These are phyloP conservation scores for Moricandia arvensis DNA, from an alignment of 345 rosid species.

Conservation along the genomic window DNA sequence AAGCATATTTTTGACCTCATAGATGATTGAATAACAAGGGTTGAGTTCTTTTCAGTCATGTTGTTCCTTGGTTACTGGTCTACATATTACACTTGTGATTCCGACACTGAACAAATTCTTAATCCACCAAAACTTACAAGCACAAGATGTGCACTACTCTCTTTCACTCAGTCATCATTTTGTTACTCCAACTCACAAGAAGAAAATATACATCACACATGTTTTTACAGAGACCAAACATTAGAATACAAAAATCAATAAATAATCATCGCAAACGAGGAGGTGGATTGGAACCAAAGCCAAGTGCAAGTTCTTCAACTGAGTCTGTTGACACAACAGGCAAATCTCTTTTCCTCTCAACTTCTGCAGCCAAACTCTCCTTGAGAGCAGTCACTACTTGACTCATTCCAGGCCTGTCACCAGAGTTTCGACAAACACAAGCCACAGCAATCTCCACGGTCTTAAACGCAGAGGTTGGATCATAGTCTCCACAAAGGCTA, in stretches of 20 bases:
- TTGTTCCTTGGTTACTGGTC: neutral
- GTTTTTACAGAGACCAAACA: slow-evolving; percentile 6
- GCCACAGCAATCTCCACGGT: slow-evolving; percentile 47
- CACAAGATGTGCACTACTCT: neutral
- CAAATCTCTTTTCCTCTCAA: slow-evolving; percentile 26
- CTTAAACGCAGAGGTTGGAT: slow-evolving; percentile 47
- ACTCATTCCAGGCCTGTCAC: slow-evolving; percentile 47
- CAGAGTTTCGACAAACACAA: slow-evolving; percentile 35
- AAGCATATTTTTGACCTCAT: neutral
- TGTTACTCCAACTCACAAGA: no score
- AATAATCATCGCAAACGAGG: slow-evolving; percentile 34
- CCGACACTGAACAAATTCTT: neutral
- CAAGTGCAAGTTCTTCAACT: slow-evolving; percentile 37
- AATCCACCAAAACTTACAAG: neutral
- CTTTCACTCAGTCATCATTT: no score
- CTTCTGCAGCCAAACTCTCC: slow-evolving; percentile 37
- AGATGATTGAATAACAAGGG: slow-evolving; percentile 23
- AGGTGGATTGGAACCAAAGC: slow-evolving; percentile 34
- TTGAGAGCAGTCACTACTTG: slow-evolving; percentile 40
- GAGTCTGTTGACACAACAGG: slow-evolving; percentile 29
- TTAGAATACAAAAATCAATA: slow-evolving; percentile 7
- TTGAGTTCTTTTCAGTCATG: neutral
- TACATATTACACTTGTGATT: neutral
- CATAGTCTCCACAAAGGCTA: slow-evolving; percentile 40
- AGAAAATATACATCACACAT: neutral